Evolutionary conservation across 345 rosid species (phyloP), one percentile per base, ranked within the genome.

Genomic region (Microthlaspi erraticum): DNA sequence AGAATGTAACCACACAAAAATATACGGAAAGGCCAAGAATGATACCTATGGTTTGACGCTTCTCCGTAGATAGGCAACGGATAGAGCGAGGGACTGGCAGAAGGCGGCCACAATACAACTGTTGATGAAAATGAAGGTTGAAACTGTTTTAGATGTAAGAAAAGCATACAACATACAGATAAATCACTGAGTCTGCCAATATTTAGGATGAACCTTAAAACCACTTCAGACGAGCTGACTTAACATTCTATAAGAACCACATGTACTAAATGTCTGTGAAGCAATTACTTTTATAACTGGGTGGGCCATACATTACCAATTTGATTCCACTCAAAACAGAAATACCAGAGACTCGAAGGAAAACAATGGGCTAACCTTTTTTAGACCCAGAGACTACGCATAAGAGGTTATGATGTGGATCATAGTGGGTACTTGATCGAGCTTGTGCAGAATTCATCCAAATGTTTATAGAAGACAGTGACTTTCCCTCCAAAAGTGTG

Each of bases 41-140:
- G 71, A 68, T 78, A 89, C 97, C 96, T 89, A 78, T 91, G 97
- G 63, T 93, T 91, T 74, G 98, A 91, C 55, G 97, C 96, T 81
- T 94, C 97, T 57, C 97, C 95, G 41, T 84, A 83, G 70, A 94
- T 55, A 62, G 96, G 91, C 96, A 86, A 85, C 8, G 92, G 97
- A 77, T 91, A 94, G 75, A 91, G 77, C 68, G 79, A 76, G 50
- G 96, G 89, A 78, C 86, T 87, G 49, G 96, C 91, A 41, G 87
- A 89, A 75, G 99, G 98, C 39, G 96, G 88, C 93, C 98, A 94
- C 68, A 88, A 72, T 63, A 82, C 80, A 82, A 94, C 99, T 88
- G 89, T 76, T 71, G 75, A 69, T 52, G 67, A 57, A 19, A 9
- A 44, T 37, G 19, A 37, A 75, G 18, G 52, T 46, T 45, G 16